Evolutionary conservation across 2,329 filamentous ascomycete genomes (phyloP).

Genomic region (Colletotrichum abscissum): DNA sequence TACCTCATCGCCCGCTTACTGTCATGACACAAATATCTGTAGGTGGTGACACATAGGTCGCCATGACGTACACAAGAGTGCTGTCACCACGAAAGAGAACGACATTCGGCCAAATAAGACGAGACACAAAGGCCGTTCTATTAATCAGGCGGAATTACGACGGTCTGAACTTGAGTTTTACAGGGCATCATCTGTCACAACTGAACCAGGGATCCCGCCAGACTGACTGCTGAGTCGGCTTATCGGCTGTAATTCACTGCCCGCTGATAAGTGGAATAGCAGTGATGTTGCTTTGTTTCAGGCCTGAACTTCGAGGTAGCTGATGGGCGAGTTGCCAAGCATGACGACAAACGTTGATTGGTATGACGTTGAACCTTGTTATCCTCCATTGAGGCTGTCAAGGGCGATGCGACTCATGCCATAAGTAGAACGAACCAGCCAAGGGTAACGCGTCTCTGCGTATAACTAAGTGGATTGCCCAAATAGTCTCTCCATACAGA

Average conservation of each 20-base stretch:
- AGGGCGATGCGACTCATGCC: background rate
- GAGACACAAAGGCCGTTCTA: background rate
- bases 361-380: background rate
- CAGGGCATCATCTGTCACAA: too few relatives aligned
- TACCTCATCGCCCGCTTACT: too few relatives aligned
- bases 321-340: background rate
- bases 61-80: background rate
- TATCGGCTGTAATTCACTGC: too few relatives aligned
- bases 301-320: too few relatives aligned
- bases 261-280: too few relatives aligned
- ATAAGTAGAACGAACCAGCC: background rate
- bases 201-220: too few relatives aligned
- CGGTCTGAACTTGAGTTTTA: background rate
- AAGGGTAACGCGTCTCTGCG: background rate
- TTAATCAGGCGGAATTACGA: background rate
- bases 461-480: background rate
- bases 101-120: background rate
- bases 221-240: too few relatives aligned
- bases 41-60: background rate
- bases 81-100: background rate
- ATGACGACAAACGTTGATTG: background rate
- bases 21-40: background rate
- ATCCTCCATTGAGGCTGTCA: background rate
- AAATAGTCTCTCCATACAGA: background rate
- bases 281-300: background rate